Evolutionary conservation across 768 basidiomycete species (phyloP).

Genomic region (Mrakia hoshinonis): DNA sequence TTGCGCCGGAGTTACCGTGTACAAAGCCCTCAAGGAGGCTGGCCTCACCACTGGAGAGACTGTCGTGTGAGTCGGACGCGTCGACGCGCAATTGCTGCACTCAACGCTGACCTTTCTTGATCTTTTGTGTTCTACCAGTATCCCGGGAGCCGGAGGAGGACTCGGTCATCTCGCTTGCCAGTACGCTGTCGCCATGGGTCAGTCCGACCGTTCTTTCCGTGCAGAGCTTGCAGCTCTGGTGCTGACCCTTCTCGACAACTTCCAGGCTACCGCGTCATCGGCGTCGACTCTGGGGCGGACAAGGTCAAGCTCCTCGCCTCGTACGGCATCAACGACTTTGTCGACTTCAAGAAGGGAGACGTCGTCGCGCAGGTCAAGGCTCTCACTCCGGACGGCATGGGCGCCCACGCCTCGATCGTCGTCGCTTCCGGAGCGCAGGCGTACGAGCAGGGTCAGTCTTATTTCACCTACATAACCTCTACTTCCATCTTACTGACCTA

Average conservation of each 20-base stretch:
- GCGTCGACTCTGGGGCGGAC: conserved; percentile 67
- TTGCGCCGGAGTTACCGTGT: conserved; percentile 50
- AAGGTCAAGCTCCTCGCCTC: conserved; percentile 55
- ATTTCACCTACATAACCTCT: no score
- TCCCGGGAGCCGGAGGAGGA: conserved; percentile 46
- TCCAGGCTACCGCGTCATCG: conserved; percentile 56
- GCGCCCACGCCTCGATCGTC: conserved; percentile 56
- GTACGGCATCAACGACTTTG: conserved; percentile 59
- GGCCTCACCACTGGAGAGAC: conserved; percentile 10
- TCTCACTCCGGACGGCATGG: conserved; percentile 56
- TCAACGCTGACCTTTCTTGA: neutral
- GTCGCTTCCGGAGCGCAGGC: conserved; percentile 41
- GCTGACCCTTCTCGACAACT: neutral
- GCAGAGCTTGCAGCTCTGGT: neutral
- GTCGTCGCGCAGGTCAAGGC: conserved; percentile 57
- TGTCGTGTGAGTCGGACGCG: conserved; percentile 17
- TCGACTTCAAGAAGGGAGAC: conserved; percentile 64
- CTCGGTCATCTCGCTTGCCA: conserved; percentile 78
- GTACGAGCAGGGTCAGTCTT: conserved; percentile 42
- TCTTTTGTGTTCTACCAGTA: neutral
- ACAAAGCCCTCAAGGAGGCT: conserved; percentile 24
- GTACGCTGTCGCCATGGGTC: conserved; percentile 66
- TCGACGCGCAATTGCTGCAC: no score
- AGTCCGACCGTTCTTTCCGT: neutral
- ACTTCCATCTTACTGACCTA: neutral